Conservation (phyloP, 1,139 yeast genomes). For the Yamadazyma blattariae region DNA sequence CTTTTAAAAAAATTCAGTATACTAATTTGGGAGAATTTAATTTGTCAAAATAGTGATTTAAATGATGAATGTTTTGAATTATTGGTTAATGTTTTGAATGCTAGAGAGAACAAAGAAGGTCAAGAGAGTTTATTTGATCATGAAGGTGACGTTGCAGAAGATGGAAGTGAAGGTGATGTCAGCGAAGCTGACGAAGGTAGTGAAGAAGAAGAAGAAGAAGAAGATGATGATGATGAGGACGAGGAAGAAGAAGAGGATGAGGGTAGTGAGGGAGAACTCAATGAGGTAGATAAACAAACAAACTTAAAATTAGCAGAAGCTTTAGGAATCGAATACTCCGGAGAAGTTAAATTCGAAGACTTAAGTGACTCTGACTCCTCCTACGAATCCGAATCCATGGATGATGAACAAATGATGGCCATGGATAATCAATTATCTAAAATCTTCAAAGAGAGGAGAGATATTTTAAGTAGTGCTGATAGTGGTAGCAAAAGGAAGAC, state of each 20-base stretch:
- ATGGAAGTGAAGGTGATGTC: conserved; percentile 18
- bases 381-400: conserved; percentile 79
- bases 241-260: conserved; percentile 31
- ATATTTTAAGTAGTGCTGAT: conserved; percentile 45
- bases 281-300: conserved; percentile 60
- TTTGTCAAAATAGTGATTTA: conserved; percentile 32
- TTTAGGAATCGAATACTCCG: conserved; percentile 52
- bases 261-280: conserved; percentile 27
- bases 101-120: conserved; percentile 82
- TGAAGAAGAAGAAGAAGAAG: conserved; percentile 35
- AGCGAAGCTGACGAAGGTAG: conserved; percentile 23
- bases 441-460: conserved; percentile 79
- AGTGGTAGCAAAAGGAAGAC: conserved; percentile 68
- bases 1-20: conserved; percentile 69
- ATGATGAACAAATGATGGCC: conserved; percentile 97
- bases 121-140: conserved; percentile 74
- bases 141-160: conserved; percentile 47
- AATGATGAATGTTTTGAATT: conserved; percentile 52
- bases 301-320: conserved; percentile 76
- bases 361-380: conserved; percentile 33
- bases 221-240: conserved; percentile 21
- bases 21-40: conserved; percentile 68
- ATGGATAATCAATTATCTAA: conserved; percentile 81
- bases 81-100: conserved; percentile 62
- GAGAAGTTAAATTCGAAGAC: conserved; percentile 46